Evolutionary conservation across 306 rosid genomes (phyloP).

Genomic region (Luffa aegyptiaca): DNA sequence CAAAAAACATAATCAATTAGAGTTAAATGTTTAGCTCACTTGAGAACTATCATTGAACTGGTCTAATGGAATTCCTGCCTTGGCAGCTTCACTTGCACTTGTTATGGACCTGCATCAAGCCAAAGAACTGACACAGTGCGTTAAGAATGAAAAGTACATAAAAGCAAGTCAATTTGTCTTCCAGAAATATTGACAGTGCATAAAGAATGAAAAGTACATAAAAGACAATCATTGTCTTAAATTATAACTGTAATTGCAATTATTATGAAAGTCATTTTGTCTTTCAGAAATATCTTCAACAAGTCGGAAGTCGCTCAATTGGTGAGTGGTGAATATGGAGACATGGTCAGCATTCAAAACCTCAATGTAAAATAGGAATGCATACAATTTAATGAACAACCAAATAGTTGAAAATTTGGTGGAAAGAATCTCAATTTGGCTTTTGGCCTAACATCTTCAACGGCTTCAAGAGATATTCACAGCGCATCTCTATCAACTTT

Average conservation of each 20-base stretch:
- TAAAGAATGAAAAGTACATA: neutral
- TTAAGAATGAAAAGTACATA: neutral
- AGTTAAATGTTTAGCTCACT: slow-evolving; percentile 15
- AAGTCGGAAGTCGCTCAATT: neutral
- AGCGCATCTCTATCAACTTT: neutral
- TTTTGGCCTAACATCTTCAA: neutral
- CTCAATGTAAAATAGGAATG: neutral
- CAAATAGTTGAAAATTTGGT: neutral
- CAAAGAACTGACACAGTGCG: neutral
- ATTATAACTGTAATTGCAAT: neutral
- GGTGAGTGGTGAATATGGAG: neutral
- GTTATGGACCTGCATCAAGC: slow-evolving; percentile 21
- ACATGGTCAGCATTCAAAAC: neutral
- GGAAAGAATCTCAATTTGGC: neutral
- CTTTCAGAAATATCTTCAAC: neutral
- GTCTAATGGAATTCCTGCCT: slow-evolving; percentile 35
- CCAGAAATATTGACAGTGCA: neutral
- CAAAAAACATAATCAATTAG: neutral
- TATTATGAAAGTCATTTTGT: neutral
- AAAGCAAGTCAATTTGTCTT: neutral
- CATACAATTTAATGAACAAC: neutral
- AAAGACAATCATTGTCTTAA: neutral
- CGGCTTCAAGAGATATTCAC: neutral
- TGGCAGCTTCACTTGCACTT: slow-evolving; percentile 37
- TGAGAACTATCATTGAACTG: slow-evolving; percentile 23